phyloP scores from a whole-genome alignment of 1,284 basidiomycete genomes.

The Apiotrichum laibachii region DNA sequence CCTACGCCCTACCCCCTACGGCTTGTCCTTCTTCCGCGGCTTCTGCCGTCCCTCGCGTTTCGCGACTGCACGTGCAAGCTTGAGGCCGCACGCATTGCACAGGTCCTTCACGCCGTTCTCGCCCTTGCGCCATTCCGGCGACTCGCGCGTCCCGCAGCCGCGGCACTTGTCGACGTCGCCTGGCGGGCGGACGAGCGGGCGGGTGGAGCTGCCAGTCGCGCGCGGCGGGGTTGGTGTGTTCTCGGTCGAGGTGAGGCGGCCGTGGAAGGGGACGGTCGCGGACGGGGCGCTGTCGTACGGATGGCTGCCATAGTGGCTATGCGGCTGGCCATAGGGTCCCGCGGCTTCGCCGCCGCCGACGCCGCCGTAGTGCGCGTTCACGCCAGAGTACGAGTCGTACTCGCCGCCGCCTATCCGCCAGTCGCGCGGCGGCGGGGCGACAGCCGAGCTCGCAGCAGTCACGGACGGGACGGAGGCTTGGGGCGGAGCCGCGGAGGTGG shows the following conservation, averaged over 20 bases:
- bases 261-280: conserved; percentile 9
- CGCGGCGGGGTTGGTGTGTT: conserved; percentile 10
- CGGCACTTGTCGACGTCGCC: conserved; percentile 71
- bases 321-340: no score
- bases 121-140: conserved; percentile 90
- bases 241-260: background rate
- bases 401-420: background rate
- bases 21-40: conserved; percentile 45
- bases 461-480: background rate
- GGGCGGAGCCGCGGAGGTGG: background rate
- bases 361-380: no score
- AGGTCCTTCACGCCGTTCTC: conserved; percentile 81
- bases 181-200: conserved; percentile 56
- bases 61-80: conserved; percentile 46
- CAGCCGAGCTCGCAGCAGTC: background rate
- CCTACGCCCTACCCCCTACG: background rate
- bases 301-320: background rate
- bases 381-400: background rate
- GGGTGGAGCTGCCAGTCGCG: conserved; percentile 11
- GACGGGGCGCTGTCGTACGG: background rate
- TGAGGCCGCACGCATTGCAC: conserved; percentile 73
- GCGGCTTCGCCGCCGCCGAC: no score
- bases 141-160: conserved; percentile 76
- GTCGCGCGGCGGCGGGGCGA: conserved; percentile 1
- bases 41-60: conserved; percentile 50